A percentile compares a stretch with the other conserved stretches of the same genome.
Conservation (phyloP, 768 basidiomycete species). For the Lactarius akahatsu region DNA sequence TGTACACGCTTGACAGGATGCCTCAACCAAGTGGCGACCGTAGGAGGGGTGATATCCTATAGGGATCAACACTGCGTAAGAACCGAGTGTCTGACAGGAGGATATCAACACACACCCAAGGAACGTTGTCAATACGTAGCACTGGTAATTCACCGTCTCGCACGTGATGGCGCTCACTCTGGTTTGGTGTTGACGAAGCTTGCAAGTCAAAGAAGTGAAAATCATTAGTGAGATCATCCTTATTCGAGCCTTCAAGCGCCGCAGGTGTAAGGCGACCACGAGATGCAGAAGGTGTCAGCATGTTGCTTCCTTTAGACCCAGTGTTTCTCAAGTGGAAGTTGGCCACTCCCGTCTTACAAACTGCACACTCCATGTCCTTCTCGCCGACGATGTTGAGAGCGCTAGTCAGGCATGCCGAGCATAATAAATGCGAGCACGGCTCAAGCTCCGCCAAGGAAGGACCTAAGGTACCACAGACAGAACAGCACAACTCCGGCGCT, state of each 20-base stretch:
- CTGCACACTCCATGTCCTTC: slow-evolving; percentile 83
- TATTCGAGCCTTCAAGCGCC: slow-evolving; percentile 31
- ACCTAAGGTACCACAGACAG: slow-evolving; percentile 57
- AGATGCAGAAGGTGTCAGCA: slow-evolving; percentile 25
- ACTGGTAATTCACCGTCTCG: slow-evolving; percentile 50
- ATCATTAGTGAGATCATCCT: slow-evolving; percentile 31
- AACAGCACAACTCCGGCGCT: slow-evolving; percentile 45
- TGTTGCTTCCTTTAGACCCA: slow-evolving; percentile 33
- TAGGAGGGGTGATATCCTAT: slow-evolving; percentile 82
- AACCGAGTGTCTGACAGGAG: slow-evolving; percentile 2
- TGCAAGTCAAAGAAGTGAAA: slow-evolving; percentile 35
- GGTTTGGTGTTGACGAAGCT: slow-evolving; percentile 37
- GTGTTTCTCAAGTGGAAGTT: slow-evolving; percentile 48
- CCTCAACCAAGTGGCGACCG: slow-evolving; percentile 65
- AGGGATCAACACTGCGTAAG: slow-evolving; percentile 12
- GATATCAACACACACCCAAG: slow-evolving; percentile 59
- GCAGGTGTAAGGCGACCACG: slow-evolving; percentile 28
- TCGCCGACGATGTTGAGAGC: slow-evolving; percentile 88
- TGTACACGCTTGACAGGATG: slow-evolving; percentile 71
- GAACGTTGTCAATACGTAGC: slow-evolving; percentile 83
- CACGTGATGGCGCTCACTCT: slow-evolving; percentile 25
- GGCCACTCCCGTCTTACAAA: slow-evolving; percentile 67
- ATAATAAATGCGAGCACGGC: slow-evolving; percentile 75
- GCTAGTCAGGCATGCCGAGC: slow-evolving; percentile 79
- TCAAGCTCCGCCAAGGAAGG: slow-evolving; percentile 61